Evolutionary conservation across 2,329 filamentous ascomycete species (phyloP), one percentile per base, ranked within the genome.

Genomic region (Pestalotiopsis sp.): DNA sequence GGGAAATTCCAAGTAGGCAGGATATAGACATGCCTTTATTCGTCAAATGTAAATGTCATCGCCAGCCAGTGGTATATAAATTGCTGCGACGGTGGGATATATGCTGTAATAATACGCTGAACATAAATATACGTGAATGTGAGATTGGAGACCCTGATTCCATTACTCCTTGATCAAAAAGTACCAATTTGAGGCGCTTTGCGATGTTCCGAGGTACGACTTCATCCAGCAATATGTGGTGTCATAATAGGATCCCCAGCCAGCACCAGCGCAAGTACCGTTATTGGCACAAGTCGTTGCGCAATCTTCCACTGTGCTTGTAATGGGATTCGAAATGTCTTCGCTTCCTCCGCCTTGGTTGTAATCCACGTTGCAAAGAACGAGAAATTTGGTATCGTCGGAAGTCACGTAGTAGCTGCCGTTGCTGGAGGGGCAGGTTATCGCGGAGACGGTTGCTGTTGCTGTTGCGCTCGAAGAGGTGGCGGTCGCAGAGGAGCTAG

Each of bases 351-450:
- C 68, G 17, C 62, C 68, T 41, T 70, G 72, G 71, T 76, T 77
- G 74, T 81, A 82, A 71, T 82, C 80, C 36, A 76, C 68, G 20
- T 78, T 76, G 70, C 80, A 82, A 9, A 81, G 69, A 6, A 81
- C 69, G 1, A 78, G 56, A 70, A 76, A 81, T 20, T 70, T 71
- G 41, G 73, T 73, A 36, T 71, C 61, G 27, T 70, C 64, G 1
- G 67, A 27, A 11, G 67, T 62, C 27, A 72, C 63, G 71, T 79
- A 81, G n/a, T 77, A 70, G 5, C 79, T 81, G 39, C 75, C 72
- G 72, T 82, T 82, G 69, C 76, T 74, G 14, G 56, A 12, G 1
- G 80, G 80, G 62, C 80, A 82, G 5, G 65, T 61, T 4, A 76
- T 67, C 1, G 71, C 64, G 3, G 68, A 65, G 20, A 71, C 61